Percentiles rank a stretch among this genome's conserved stretches.
These are phyloP conservation scores for Diaporthe nobilis DNA, from an alignment of 2,329 filamentous ascomycete species.

Conservation along the genomic window DNA sequence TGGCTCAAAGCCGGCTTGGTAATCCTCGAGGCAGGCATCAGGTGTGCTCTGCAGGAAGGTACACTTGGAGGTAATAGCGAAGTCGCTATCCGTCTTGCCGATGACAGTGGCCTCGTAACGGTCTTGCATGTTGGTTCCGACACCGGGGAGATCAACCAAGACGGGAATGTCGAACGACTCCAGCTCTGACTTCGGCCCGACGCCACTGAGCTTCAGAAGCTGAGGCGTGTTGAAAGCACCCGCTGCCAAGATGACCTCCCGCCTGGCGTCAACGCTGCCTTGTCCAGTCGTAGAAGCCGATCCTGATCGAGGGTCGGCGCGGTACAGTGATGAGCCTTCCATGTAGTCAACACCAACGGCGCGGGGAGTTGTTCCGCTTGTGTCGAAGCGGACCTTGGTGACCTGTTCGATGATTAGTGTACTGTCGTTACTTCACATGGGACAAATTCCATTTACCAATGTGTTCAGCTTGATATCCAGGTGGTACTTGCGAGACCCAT, in stretches of 20 bases:
- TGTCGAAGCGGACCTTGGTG: conserved; percentile 44
- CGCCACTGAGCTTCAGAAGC: conserved; percentile 52
- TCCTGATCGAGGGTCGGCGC: conserved; percentile 42
- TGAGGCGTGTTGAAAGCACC: conserved; percentile 51
- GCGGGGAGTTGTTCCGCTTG: conserved; percentile 33
- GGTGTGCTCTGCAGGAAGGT: conserved; percentile 40
- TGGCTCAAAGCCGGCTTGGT: conserved; percentile 41
- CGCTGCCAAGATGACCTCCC: conserved; percentile 51
- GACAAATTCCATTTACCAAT: conserved; percentile 49
- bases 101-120: conserved; percentile 46
- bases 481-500: conserved; percentile 51
- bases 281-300: conserved; percentile 44
- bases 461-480: conserved; percentile 57
- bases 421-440: conserved; percentile 48
- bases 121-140: conserved; percentile 51
- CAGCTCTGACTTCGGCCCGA: conserved; percentile 49
- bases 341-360: conserved; percentile 45
- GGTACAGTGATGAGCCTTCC: conserved; percentile 44
- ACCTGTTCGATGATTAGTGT: neutral
- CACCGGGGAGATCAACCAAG: conserved; percentile 49
- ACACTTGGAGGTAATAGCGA: conserved; percentile 40
- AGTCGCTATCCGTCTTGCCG: conserved; percentile 37
- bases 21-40: conserved; percentile 44
- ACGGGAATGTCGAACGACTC: conserved; percentile 46
- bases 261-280: conserved; percentile 4